A percentile compares a stretch with the other conserved stretches of the same genome.
These are phyloP conservation scores for Starmerella potacharoeniae DNA, from an alignment of 805 yeast genomes.

Conservation along the genomic window DNA sequence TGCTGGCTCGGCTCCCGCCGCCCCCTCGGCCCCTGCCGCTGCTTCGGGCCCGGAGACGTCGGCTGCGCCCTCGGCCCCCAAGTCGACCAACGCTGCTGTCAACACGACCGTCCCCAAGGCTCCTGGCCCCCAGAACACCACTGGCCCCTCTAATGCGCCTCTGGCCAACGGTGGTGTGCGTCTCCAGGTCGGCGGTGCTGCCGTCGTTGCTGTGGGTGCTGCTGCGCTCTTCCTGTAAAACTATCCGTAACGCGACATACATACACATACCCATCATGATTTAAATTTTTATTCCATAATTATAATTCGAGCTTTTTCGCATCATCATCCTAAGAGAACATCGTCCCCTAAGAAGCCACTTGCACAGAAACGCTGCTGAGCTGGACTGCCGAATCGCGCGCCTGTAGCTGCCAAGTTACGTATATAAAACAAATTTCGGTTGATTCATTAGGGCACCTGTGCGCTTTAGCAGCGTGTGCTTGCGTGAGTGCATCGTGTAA, in stretches of 20 bases:
- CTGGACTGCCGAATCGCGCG: too few relatives aligned
- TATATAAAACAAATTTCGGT: too few relatives aligned
- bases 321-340: background rate
- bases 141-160: background rate
- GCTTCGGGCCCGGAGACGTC: constrained; percentile 2
- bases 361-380: too few relatives aligned
- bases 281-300: background rate
- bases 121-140: background rate
- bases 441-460: too few relatives aligned
- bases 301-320: background rate
- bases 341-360: too few relatives aligned
- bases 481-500: background rate
- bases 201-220: background rate
- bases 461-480: background rate
- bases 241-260: background rate
- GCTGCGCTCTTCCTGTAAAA: constrained; percentile 1
- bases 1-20: background rate
- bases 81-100: background rate
- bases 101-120: background rate
- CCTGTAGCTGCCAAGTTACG: too few relatives aligned
- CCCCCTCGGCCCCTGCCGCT: background rate
- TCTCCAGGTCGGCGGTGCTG: constrained; percentile 6
- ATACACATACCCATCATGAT: background rate
- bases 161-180: constrained; percentile 1
- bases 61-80: background rate